Base-by-base conservation (phyloP, 192 early-diverging fungal genomes). In the Lunasporangiospora selenospora region DNA sequence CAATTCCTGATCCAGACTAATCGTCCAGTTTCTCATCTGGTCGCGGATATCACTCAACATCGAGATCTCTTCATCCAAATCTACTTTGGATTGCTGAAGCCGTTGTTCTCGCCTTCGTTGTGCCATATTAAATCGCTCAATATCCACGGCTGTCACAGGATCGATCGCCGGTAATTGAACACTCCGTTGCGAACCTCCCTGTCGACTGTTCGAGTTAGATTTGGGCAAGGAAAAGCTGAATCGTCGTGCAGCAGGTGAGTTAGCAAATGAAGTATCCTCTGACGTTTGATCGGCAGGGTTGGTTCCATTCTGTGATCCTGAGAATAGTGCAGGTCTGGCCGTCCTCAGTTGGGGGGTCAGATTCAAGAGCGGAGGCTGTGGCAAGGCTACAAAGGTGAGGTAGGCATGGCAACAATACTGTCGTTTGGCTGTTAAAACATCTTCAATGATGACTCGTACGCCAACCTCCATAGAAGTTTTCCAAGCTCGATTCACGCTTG, bases 391-490 rank as follows among this genome's bases (percentile, higher is more conserved):
- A 84, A 88, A 88, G 0, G 86, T 90, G 30, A 88, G 63, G 40
- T 89, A 89, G 18, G 86, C 89, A 62, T 88, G 86, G 29, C 84
- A 87, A 10, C 82, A 81, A 67, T 83, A 88, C 23, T 75, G 67
- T 21, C 67, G 75, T 3, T 73, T 70, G n/a, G 84, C 81, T 1
- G 89, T 70, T 13, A 85, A 53, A 6, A 86, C 75, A 18, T 86
- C 78, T 59, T 91, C 89, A 6, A 87, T 80, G 48, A 88, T 87
- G 18, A 91, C 88, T 34, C 82, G 77, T n/a, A 90, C 87, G 2
- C 81, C 87, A 27, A 81, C 80, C 66, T 91, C 89, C 88, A 91
- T 90, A 1, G 86, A 88, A 0, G 86, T 87, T 24, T 82, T 83
- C 89, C 89, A 91, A 1, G 84, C 76, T 44, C 80, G 77, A 43